Evolutionary conservation across 192 early-diverging fungal genomes (phyloP).

Genomic region (Lobosporangium transversale): DNA sequence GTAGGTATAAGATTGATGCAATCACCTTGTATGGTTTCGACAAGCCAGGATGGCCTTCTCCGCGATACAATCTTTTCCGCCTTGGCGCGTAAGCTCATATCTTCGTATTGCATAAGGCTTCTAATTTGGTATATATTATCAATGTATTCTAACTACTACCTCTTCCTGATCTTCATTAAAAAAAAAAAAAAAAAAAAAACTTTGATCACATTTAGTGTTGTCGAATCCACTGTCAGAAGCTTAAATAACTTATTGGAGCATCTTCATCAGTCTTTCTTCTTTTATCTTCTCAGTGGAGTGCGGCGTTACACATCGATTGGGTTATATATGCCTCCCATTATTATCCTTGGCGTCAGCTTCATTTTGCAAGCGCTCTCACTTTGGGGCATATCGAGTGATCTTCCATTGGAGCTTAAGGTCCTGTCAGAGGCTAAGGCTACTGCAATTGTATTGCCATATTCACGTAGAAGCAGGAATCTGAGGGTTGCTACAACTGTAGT

Average conservation of each 20-base stretch:
- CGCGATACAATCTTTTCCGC: conserved; percentile 56
- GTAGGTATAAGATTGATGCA: conserved; percentile 82
- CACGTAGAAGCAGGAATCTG: conserved; percentile 28
- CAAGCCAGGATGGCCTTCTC: conserved; percentile 40
- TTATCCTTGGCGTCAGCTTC: conserved; percentile 78
- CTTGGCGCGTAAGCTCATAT: conserved; percentile 61
- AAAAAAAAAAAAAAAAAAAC: too few species aligned
- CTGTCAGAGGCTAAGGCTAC: conserved; percentile 35
- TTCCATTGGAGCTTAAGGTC: conserved; percentile 51
- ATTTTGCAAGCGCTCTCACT: conserved; percentile 74
- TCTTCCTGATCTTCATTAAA: not conserved
- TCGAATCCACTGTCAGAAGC: conserved; percentile 86
- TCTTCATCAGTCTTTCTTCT: conserved; percentile 97
- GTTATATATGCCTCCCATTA: conserved; percentile 87
- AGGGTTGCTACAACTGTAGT: conserved; percentile 14
- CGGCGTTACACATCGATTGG: conserved; percentile 86
- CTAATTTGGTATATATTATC: too few species aligned
- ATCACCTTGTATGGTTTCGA: conserved; percentile 69
- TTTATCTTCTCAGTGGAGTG: conserved; percentile 90
- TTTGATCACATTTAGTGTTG: conserved; percentile 50
- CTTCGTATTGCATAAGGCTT: too few species aligned
- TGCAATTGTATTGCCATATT: conserved; percentile 57
- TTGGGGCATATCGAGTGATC: conserved; percentile 47
- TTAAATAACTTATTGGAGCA: conserved; percentile 94
- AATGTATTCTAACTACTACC: too few species aligned